Evolutionary conservation across 2,329 filamentous ascomycete species (phyloP).

Genomic region (Teratosphaeria nubilosa): DNA sequence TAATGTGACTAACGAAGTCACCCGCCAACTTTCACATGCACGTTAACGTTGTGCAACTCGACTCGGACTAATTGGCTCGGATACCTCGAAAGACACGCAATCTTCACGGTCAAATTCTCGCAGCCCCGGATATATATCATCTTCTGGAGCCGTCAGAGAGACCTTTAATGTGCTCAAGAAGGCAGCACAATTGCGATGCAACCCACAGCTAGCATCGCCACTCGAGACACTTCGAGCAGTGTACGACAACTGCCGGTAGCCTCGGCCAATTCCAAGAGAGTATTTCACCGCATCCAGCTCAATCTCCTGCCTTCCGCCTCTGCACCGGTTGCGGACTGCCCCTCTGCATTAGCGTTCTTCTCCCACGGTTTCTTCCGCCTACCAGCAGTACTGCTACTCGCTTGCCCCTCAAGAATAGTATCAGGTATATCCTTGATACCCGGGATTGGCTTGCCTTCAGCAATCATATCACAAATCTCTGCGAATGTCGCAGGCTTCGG

Average conservation of each 20-base stretch:
- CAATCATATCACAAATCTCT: conserved; percentile 76
- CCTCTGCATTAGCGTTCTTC: conserved; percentile 31
- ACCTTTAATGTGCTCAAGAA: too few species aligned
- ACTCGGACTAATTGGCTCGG: background rate
- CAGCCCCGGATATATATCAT: too few species aligned
- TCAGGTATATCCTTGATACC: conserved; percentile 81
- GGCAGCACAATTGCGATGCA: too few species aligned
- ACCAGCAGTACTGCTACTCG: conserved; percentile 44
- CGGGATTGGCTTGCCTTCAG: conserved; percentile 70
- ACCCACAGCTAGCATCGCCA: too few species aligned
- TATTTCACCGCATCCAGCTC: background rate
- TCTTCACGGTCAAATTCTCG: too few species aligned
- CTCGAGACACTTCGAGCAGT: too few species aligned
- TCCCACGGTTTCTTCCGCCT: conserved; percentile 71
- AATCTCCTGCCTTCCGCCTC: background rate
- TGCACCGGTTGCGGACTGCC: background rate
- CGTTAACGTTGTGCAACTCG: background rate
- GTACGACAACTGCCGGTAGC: too few species aligned
- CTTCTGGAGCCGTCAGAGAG: too few species aligned
- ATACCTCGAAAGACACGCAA: background rate
- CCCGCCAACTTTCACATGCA: background rate
- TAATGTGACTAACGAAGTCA: background rate
- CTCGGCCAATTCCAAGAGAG: background rate
- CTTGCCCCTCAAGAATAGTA: conserved; percentile 62
- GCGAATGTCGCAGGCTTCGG: conserved; percentile 75